Conservation (phyloP, 2,329 filamentous ascomycete species). For the Colletotrichum godetiae region DNA sequence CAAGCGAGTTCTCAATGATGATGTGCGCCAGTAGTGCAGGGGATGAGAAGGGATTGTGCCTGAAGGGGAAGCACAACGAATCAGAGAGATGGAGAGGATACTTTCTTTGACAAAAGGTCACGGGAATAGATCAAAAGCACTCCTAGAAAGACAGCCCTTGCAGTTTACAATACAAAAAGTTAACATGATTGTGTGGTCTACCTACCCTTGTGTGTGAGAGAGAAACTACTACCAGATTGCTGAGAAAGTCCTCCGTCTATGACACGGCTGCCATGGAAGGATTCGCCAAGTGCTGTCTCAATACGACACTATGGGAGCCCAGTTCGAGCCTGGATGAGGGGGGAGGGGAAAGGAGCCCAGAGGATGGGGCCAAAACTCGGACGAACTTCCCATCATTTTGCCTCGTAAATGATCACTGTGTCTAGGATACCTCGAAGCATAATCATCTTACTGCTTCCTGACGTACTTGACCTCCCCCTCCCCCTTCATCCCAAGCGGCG, state of each 20-base stretch:
- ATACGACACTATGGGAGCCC: too few species aligned
- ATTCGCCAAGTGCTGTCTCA: background rate
- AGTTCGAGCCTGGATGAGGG: too few species aligned
- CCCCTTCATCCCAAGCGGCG: background rate
- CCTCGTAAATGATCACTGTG: too few species aligned
- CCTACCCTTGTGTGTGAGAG: too few species aligned
- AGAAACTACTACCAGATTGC: too few species aligned
- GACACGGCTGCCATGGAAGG: background rate
- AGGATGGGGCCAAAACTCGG: too few species aligned
- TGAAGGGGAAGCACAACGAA: background rate
- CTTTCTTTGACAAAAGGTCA: background rate
- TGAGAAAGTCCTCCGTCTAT: too few species aligned
- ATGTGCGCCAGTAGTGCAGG: background rate
- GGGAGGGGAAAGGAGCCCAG: too few species aligned
- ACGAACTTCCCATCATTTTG: too few species aligned
- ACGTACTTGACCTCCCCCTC: background rate
- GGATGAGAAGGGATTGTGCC: background rate
- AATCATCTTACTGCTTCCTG: too few species aligned
- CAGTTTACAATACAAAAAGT: background rate
- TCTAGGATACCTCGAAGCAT: too few species aligned
- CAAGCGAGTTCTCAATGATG: background rate
- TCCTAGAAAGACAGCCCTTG: background rate
- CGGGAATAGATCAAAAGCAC: background rate
- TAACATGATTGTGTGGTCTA: background rate
- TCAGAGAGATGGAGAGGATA: background rate